Percentiles rank a stretch among this genome's conserved stretches.
phyloP scores from a whole-genome alignment of 148 eudicot genomes.

The Rhododendron vialii region DNA sequence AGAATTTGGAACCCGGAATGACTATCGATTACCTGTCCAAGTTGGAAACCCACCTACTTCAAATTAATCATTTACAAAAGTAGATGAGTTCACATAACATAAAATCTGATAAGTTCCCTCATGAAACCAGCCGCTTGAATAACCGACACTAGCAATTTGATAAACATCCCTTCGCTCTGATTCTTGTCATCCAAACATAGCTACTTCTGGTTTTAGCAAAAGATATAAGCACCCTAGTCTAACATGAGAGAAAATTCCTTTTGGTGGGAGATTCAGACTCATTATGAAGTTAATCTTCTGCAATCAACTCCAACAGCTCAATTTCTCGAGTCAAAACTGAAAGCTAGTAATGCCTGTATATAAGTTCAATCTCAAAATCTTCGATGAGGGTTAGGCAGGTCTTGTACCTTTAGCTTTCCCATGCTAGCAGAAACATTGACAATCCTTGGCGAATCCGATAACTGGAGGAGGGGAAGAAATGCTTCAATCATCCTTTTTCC shows the following conservation, averaged over 20 bases:
- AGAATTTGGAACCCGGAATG: too few species aligned
- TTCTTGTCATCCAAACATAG: neutral
- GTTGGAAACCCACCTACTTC: neutral
- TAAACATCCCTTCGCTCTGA: neutral
- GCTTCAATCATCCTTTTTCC: slow-evolving; percentile 36
- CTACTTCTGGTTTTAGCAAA: neutral
- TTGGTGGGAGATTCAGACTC: neutral
- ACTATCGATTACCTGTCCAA: neutral
- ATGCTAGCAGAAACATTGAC: slow-evolving; percentile 38
- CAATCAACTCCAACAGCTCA: neutral
- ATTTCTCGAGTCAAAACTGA: neutral
- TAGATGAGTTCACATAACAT: neutral
- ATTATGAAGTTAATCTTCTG: neutral
- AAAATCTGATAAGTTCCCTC: neutral
- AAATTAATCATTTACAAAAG: neutral
- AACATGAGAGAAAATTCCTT: neutral
- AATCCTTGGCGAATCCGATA: slow-evolving; percentile 47
- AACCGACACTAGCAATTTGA: neutral
- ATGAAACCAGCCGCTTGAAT: neutral
- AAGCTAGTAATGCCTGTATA: neutral
- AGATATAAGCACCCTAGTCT: neutral
- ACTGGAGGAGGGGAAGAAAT: slow-evolving; percentile 43
- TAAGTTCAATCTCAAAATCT: neutral
- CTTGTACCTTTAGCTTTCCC: slow-evolving; percentile 36
- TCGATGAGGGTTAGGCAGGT: neutral